Percentiles rank a stretch among this genome's conserved stretches.
Conservation (phyloP, 2,329 filamentous ascomycete species). For the Didymosphaeria variabile region DNA sequence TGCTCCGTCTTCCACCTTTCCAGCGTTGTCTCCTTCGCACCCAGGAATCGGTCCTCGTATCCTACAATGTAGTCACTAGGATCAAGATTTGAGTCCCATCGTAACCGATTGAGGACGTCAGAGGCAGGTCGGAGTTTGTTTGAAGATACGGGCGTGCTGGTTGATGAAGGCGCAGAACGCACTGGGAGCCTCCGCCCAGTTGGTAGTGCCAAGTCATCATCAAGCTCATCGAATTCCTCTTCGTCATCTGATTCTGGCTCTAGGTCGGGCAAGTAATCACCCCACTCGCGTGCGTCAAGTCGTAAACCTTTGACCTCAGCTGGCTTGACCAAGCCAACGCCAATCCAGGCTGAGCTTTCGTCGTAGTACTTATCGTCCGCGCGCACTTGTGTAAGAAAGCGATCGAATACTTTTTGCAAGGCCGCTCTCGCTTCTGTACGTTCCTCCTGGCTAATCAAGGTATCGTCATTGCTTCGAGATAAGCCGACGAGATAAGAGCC, state of each 20-base stretch:
- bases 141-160: constrained; percentile 30
- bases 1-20: constrained; percentile 63
- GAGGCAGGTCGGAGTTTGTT: constrained; percentile 48
- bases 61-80: constrained; percentile 60
- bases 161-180: constrained; percentile 23
- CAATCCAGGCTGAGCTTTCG: constrained; percentile 45
- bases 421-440: constrained; percentile 54
- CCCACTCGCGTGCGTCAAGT: constrained; percentile 62
- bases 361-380: constrained; percentile 50
- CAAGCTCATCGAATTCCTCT: constrained; percentile 30
- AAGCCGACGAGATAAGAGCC: constrained; percentile 71
- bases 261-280: constrained; percentile 55
- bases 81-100: constrained; percentile 59
- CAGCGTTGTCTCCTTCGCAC: constrained; percentile 58
- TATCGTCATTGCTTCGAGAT: constrained; percentile 25
- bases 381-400: constrained; percentile 47
- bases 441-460: constrained; percentile 43
- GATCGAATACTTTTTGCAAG: constrained; percentile 50
- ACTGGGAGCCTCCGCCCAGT: constrained; percentile 28
- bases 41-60: constrained; percentile 63
- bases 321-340: constrained; percentile 41
- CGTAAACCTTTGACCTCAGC: constrained; percentile 51
- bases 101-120: constrained; percentile 60
- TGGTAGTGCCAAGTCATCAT: constrained; percentile 23
- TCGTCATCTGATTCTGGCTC: constrained; percentile 52